Base-by-base conservation (phyloP, 2,329 filamentous ascomycete genomes). In the Westerdykella aurantiaca region DNA sequence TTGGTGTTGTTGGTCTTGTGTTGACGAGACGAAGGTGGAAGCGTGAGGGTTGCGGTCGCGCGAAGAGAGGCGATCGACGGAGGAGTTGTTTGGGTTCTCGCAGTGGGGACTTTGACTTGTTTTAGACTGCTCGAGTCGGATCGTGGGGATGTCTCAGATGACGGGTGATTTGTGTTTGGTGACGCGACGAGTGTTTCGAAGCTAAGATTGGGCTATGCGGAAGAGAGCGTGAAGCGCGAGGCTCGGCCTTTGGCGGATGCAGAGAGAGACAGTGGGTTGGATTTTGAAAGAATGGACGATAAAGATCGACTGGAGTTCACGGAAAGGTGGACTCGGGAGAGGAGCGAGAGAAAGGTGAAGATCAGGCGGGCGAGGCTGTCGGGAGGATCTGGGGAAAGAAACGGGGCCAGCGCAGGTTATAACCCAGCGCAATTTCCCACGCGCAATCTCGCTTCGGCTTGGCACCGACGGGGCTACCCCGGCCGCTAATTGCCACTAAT, bases 41-140 rank as follows among this genome's bases (percentile, higher is more conserved):
- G 12, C 21, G 41, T 18, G 22, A 18, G 31, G 11, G 17, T 6
- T 21, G 12, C 29, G 21, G 22, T 23, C 34, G 21, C 17, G 22
- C 23, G 13, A 38, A 22, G 6, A 16, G 31, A 16, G 22, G 4
- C 35, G 39, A 14, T 29, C 37, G 42, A 45, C 45, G 46, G 29
- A 34, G 17, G 14, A 37, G 31, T 22, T 42, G 21, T 37, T n/a
- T 13, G 35, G 38, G 44, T 39, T 39, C 29, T 42, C 37, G 45
- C 22, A 42, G 38, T 49, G 45, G 18, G 18, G 43, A 39, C 23
- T 38, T 40, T 40, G 42, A 44, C 41, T 25, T 48, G 43, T 31
- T 40, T 41, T 45, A 38, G 14, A 29, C 6, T 17, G 18, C 37
- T 14, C 22, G 17, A 17, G 33, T 14, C 33, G 33, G 25, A 10